Conservation (phyloP, 2,329 filamentous ascomycete species). For the Beauveria sp. region DNA sequence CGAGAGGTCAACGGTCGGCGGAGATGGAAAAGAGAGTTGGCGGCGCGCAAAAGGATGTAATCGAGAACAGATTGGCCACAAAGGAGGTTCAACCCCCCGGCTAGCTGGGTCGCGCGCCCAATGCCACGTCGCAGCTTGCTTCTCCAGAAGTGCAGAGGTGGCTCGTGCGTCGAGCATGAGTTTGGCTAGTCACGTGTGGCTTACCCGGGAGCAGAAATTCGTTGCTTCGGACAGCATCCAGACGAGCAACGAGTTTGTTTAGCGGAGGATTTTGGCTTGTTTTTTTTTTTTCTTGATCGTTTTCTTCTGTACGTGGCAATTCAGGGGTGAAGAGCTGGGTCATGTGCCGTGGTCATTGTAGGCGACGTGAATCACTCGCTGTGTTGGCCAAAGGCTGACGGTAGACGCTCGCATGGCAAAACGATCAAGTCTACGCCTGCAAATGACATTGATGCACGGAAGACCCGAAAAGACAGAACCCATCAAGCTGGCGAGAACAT, state of each 20-base stretch:
- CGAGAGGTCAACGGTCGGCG: neutral
- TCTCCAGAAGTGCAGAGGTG: neutral
- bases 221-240: neutral
- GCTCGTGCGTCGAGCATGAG: neutral
- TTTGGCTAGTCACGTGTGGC: neutral
- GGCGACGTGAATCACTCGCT: too few relatives aligned
- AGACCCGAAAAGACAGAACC: too few relatives aligned
- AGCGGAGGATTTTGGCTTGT: neutral
- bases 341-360: too few relatives aligned
- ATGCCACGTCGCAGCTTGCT: conserved; percentile 4
- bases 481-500: too few relatives aligned
- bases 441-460: too few relatives aligned
- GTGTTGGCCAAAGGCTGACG: too few relatives aligned
- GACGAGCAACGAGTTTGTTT: too few relatives aligned
- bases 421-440: too few relatives aligned
- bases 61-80: conserved; percentile 11
- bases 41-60: neutral
- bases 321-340: too few relatives aligned
- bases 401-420: too few relatives aligned
- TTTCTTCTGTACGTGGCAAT: too few relatives aligned
- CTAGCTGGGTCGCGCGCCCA: neutral
- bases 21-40: neutral
- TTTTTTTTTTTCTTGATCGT: too few relatives aligned
- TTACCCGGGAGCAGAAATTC: neutral
- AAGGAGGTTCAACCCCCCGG: conserved; percentile 2